Evolutionary conservation across 805 yeast genomes (phyloP).

Genomic region (Yarrowia yakushimensis): DNA sequence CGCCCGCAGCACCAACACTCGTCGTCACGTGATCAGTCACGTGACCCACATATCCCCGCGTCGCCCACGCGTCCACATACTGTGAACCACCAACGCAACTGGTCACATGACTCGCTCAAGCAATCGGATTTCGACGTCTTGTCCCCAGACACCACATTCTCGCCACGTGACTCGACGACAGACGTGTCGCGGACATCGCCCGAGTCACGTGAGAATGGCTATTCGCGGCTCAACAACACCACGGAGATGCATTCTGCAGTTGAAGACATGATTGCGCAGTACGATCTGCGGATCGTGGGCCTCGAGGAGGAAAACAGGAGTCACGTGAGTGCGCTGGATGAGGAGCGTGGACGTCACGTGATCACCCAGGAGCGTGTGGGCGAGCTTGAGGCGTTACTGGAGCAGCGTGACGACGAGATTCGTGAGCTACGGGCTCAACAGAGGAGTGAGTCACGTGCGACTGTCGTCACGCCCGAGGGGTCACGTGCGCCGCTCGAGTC

Average conservation of each 20-base stretch:
- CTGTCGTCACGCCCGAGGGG: not conserved
- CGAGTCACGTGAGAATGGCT: conserved; percentile 1
- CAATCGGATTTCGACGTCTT: not conserved
- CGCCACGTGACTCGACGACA: conserved; percentile 1
- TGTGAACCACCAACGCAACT: not conserved
- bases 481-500: not conserved
- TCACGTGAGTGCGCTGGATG: not conserved
- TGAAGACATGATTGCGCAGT: conserved; percentile 20
- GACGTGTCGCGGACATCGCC: conserved; percentile 1
- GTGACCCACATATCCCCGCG: not conserved
- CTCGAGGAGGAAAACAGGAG: not conserved
- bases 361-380: not conserved
- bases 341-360: not conserved
- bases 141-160: not conserved
- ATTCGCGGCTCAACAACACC: not conserved
- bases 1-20: too few relatives aligned
- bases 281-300: not conserved
- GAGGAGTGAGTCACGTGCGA: not conserved
- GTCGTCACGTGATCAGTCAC: not conserved
- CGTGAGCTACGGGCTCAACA: not conserved
- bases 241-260: conserved; percentile 16
- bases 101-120: not conserved
- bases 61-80: too few relatives aligned
- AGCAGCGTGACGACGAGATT: not conserved
- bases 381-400: not conserved